These are phyloP conservation scores for Fagopyrum esculentum DNA, from an alignment of 148 eudicot genomes.

Conservation along the genomic window DNA sequence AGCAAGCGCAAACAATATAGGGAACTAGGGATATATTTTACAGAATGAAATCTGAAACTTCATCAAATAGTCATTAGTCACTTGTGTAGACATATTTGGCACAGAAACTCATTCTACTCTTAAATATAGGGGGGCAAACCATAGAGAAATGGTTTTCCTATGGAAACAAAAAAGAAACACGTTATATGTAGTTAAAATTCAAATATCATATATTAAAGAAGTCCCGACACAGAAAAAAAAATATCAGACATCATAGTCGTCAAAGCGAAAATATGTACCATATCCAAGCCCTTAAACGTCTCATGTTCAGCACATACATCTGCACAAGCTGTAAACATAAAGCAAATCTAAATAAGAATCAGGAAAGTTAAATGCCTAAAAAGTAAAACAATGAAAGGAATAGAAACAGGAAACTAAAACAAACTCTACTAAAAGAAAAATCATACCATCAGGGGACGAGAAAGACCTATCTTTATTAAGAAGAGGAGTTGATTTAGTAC, in stretches of 20 bases:
- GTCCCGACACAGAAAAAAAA: neutral
- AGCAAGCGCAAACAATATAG: neutral
- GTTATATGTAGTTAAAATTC: neutral
- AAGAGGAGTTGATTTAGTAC: constrained; percentile 32
- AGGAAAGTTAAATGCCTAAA: neutral
- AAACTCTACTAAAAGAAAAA: constrained; percentile 10
- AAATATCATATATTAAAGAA: neutral
- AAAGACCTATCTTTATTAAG: constrained; percentile 36
- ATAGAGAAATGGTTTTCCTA: neutral
- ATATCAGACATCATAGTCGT: neutral
- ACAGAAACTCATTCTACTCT: neutral
- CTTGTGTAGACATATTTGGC: neutral
- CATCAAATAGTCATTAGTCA: neutral
- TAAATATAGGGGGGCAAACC: neutral
- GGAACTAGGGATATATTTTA: neutral
- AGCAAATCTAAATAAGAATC: constrained; percentile 9
- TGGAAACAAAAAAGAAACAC: neutral
- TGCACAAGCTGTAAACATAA: constrained; percentile 22
- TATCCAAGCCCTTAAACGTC: constrained; percentile 26
- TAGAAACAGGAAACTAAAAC: neutral
- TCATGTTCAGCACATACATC: constrained; percentile 23
- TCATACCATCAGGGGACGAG: constrained; percentile 27
- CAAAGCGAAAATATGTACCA: constrained; percentile 27
- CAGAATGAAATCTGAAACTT: neutral
- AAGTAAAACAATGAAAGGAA: neutral